phyloP scores from a whole-genome alignment of 2,329 filamentous ascomycete species.

The Colletotrichum filicis region DNA sequence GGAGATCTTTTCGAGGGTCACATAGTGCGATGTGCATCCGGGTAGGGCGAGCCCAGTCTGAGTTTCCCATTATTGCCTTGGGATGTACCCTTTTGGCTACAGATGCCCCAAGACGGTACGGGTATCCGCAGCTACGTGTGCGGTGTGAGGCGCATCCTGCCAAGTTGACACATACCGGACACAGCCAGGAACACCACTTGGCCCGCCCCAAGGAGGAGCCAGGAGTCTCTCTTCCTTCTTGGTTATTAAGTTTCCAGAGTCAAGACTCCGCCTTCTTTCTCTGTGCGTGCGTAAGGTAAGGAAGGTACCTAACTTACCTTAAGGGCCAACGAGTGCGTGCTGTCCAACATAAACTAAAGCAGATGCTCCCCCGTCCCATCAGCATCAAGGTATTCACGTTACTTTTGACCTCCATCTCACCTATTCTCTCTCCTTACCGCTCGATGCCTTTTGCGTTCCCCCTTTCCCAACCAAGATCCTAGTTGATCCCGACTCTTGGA shows the following conservation, averaged over 20 bases:
- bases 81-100: not conserved
- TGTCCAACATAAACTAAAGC: not conserved
- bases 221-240: not conserved
- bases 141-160: not conserved
- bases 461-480: not conserved
- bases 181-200: not conserved
- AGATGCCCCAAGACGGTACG: not conserved
- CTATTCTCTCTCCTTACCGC: not conserved
- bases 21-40: not conserved
- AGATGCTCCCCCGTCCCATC: not conserved
- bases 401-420: not conserved
- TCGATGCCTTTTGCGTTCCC: not conserved
- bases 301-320: no score
- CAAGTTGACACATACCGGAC: not conserved
- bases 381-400: not conserved
- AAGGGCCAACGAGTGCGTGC: not conserved
- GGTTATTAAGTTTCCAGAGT: not conserved
- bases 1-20: not conserved
- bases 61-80: not conserved
- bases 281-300: not conserved
- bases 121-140: not conserved
- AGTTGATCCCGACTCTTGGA: slow-evolving; percentile 5
- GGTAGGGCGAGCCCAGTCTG: not conserved
- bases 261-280: not conserved
- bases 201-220: not conserved